Evolutionary conservation across 139 green algal genomes (phyloP).

Genomic region (Micromonas commoda): DNA sequence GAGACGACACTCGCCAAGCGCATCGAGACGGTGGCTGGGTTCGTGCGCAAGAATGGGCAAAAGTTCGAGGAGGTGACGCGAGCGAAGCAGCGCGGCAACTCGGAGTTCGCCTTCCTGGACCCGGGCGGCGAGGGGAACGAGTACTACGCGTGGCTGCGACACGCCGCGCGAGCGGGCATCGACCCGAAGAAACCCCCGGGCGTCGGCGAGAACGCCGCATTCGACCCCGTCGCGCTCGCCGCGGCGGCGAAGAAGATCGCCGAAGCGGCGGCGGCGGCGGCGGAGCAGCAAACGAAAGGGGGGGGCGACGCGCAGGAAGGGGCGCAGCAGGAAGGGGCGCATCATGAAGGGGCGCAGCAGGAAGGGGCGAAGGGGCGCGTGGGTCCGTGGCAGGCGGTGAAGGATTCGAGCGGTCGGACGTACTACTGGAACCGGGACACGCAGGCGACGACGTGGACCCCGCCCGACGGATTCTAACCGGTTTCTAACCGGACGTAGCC

Average conservation of each 20-base stretch:
- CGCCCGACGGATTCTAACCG: neutral
- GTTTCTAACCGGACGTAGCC: neutral
- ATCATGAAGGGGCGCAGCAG: no score
- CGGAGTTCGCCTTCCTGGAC: constrained; percentile 41
- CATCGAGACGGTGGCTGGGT: constrained; percentile 34
- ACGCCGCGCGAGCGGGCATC: constrained; percentile 11
- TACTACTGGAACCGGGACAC: neutral
- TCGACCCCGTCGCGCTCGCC: neutral
- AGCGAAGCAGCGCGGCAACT: constrained; percentile 34
- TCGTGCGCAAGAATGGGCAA: constrained; percentile 31
- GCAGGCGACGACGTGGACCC: neutral
- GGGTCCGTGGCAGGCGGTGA: neutral
- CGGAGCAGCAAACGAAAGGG: neutral
- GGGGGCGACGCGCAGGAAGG: no score
- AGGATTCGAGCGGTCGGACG: neutral
- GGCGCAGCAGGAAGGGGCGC: no score
- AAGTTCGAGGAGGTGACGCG: constrained; percentile 39
- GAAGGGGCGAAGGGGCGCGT: no score
- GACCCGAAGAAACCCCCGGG: constrained; percentile 3
- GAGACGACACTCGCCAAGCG: constrained; percentile 12
- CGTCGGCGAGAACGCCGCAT: neutral
- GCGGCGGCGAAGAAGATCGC: neutral
- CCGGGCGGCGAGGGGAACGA: constrained; percentile 30
- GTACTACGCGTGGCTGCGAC: constrained; percentile 34
- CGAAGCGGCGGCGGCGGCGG: neutral